Evolutionary conservation across 305 asterid genomes (phyloP), one percentile per base, ranked within the genome.

Genomic region (Rubia tinctorum): DNA sequence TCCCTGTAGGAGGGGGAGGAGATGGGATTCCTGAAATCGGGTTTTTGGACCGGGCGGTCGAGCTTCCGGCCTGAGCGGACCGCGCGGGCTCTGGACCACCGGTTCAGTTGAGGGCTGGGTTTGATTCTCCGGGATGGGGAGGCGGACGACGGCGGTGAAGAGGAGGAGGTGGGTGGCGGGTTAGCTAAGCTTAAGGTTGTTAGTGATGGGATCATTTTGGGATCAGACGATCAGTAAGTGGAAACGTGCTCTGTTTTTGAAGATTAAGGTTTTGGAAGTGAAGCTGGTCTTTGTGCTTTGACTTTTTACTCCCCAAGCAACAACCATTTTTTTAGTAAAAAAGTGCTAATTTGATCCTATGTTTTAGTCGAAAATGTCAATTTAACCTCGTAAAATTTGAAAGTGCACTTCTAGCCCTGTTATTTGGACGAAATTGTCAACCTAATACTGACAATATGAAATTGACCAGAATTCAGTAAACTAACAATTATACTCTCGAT

Each of bases 71-170:
- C 96, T 22, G 97, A 90, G 40, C 97, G 86, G 20, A 94, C 80
- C 68, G 91, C 80, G 30, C 98, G 97, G 71, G 95, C 97, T 78
- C 96, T 82, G 73, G 97, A 90, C 98, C 98, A 94, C n/a, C 93
- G 96, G 85, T 76, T 91, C 34, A 94, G 83, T 86, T 86, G 97
- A 63, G 96, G 90, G 72, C 97, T 91, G 20, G 86, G n/a, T 73
- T 84, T 88, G 80, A 84, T 62, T 71, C 73, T 82, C 69, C 90
- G 90, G 7, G 84, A 15, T 4, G 75, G 68, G 0, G 72, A 18
- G 14, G 65, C 43, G 39, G 67, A 53, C 6, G 72, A 18, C 5
- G 65, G 49, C 47, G 69, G 45, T 37, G 30, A n/a, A 18, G 78
- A 68, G 12, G 81, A 2, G 20, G 74, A 18, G 1, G 22, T 8